Evolutionary conservation across 2,329 filamentous ascomycete species (phyloP), one percentile per base, ranked within the genome.

Genomic region (Scolecobasidium constrictum): DNA sequence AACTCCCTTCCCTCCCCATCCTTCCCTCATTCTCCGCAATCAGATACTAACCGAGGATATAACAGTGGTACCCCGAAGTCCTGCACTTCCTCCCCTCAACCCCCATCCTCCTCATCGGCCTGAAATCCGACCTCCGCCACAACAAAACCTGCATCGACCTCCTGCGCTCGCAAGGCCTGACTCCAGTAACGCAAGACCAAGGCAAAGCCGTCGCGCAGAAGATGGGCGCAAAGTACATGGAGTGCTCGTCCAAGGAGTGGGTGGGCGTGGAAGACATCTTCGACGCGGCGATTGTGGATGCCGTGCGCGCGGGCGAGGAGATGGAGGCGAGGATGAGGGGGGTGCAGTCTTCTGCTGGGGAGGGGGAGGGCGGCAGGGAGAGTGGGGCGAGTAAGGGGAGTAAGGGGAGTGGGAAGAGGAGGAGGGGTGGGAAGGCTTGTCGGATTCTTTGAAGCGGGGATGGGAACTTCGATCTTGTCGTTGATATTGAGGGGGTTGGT

Each of bases 171-270:
- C 92, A 98, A 63, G 92, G 92, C 38, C 75, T 98, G 46, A 96
- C 90, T 2, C 92, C 92, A 4, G 90, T 98, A 38, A 95, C 88
- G 1, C 78, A 80, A 40, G 85, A 94, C 54, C 90, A 98, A 65
- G 92, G 90, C 49, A 76, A 83, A 58, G 75, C 78, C 6, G 88
- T 98, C 19, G 88, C 92, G 44, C 77, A 81, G 57, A 92, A 90
- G 67, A 98, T 98, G 92, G 80, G 81, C 49, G 92, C 92, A 11
- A 75, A 81, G 57, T 98, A 98, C 68, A 90, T 94, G 77, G 92
- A 98, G 68, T 98, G 92, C 73, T 94, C 87, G 60, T 94, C 86
- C 65, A 96, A 96, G 67, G 92, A 95, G 66, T 92, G 94, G 82
- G 78, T 74, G 42, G 92, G 92, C 44, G 90, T 98, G 36, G 86